Conservation (phyloP, 495 filamentous ascomycete genomes). For the Daldinia grandis region DNA sequence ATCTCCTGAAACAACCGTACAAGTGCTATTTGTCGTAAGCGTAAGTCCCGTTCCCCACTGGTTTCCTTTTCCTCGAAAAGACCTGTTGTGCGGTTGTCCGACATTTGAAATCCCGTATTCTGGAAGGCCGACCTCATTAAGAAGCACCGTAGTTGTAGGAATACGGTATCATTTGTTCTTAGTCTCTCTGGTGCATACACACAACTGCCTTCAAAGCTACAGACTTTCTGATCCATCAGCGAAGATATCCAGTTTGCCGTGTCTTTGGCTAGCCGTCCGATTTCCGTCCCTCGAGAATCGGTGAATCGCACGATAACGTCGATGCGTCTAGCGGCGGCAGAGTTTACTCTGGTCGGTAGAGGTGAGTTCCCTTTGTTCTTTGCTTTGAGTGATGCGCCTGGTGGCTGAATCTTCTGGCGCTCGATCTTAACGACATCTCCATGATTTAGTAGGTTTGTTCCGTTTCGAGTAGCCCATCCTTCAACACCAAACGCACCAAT, state of each 20-base stretch:
- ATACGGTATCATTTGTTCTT: conserved; percentile 90
- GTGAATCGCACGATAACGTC: conserved; percentile 97
- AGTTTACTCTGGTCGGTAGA: conserved; percentile 46
- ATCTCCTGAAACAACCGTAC: conserved; percentile 91
- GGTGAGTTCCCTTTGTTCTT: conserved; percentile 56
- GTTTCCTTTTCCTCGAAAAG: conserved; percentile 79
- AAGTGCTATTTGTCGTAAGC: conserved; percentile 85
- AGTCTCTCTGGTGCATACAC: conserved; percentile 89
- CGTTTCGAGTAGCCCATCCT: conserved; percentile 92
- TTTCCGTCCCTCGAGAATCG: conserved; percentile 77
- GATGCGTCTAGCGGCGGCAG: conserved; percentile 62
- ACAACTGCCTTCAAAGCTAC: conserved; percentile 84
- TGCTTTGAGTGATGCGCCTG: conserved; percentile 56
- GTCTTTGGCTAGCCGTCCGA: conserved; percentile 90
- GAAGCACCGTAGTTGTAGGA: conserved; percentile 84
- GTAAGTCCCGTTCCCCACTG: conserved; percentile 80
- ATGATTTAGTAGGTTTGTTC: conserved; percentile 73
- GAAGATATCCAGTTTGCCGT: conserved; percentile 94
- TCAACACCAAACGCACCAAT: conserved; percentile 91
- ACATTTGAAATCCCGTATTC: conserved; percentile 61
- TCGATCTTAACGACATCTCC: conserved; percentile 86
- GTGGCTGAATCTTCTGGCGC: conserved; percentile 75
- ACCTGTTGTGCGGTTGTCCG: conserved; percentile 73
- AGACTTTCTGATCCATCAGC: conserved; percentile 89
- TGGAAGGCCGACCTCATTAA: conserved; percentile 78